Evolutionary conservation across 768 basidiomycete genomes (phyloP), one percentile per base, ranked within the genome.

Genomic region (Cyathus striatus): DNA sequence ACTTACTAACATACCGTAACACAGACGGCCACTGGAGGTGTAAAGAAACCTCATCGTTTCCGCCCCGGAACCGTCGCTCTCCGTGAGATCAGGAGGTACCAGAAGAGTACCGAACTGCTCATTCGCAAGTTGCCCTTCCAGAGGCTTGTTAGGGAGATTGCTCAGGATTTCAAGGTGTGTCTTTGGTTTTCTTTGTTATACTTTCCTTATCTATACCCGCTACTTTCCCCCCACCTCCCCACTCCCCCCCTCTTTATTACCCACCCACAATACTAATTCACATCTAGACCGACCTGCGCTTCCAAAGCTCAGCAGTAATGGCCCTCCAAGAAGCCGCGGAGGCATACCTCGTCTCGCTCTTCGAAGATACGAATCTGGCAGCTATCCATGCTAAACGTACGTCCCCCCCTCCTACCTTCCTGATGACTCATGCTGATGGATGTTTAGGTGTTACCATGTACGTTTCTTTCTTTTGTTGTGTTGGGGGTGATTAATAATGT

Each of bases 71-170:
- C 95, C 53, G 95, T 99, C 75, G 95, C 95, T 53, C 91, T 99
- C 52, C 93, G 95, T 79, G 94, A 97, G 72, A 97, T 97, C 58
- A 76, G 95, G 62, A 80, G 93, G 66, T 96, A 97, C 78, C 93
- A 97, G 70, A 96, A 96, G 78, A 93, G 90, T 49, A 97, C 95
- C 51, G 95, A 97, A 78, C 85, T 99, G 53, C 82, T 98, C 58
- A 97, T 98, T 78, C 81, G 95, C 74, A 97, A 97, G 84, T 89
- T 98, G 50, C 95, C 95, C 54, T 97, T 97, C 92, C 94, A 97
- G 73, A 81, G 94, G 57, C 83, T 98, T 56, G 94, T 97, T 51
- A 90, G 90, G 76, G 86, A 93, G 71, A 92, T 93, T 54, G 90
- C 90, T n/a, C 90, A 92, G 68, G 90, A 90, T 66, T 92, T 94